Percentiles rank a stretch among this genome's conserved stretches.
phyloP scores from a whole-genome alignment of 768 basidiomycete genomes.

The Hygrophoropsis aurantiaca region DNA sequence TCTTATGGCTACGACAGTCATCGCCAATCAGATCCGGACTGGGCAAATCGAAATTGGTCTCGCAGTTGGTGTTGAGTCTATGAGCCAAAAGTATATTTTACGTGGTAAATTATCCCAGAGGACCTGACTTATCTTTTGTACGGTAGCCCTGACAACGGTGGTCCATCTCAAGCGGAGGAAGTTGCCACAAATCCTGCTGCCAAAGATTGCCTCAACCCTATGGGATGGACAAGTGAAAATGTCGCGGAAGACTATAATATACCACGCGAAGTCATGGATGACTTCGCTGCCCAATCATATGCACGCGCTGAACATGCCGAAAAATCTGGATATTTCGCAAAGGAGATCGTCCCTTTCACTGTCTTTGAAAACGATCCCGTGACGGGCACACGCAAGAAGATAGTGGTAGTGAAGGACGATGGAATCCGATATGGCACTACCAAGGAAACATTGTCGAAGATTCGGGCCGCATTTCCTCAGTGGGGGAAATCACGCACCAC shows the following conservation, averaged over 20 bases:
- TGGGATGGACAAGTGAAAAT: slow-evolving; percentile 92
- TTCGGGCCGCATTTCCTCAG: slow-evolving; percentile 78
- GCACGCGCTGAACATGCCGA: slow-evolving; percentile 78
- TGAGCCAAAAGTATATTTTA: slow-evolving; percentile 73
- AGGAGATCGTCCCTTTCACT: slow-evolving; percentile 77
- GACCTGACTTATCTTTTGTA: slow-evolving; percentile 1
- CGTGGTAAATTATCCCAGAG: slow-evolving; percentile 17
- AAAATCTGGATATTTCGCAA: slow-evolving; percentile 58
- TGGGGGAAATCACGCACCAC: slow-evolving; percentile 76
- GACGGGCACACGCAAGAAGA: slow-evolving; percentile 50
- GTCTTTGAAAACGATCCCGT: slow-evolving; percentile 58
- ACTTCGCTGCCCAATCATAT: slow-evolving; percentile 71
- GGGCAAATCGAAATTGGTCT: slow-evolving; percentile 84
- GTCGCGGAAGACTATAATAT: slow-evolving; percentile 74
- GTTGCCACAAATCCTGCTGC: slow-evolving; percentile 56
- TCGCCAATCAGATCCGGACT: slow-evolving; percentile 72
- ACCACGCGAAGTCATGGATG: slow-evolving; percentile 74
- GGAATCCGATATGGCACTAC: slow-evolving; percentile 79
- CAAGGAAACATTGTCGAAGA: slow-evolving; percentile 57
- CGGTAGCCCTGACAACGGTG: slow-evolving; percentile 62
- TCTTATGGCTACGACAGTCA: slow-evolving; percentile 78
- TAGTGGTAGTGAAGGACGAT: slow-evolving; percentile 70
- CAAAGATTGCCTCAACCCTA: slow-evolving; percentile 63
- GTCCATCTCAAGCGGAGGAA: slow-evolving; percentile 58
- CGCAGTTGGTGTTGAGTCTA: slow-evolving; percentile 83